Evolutionary conservation across 176 grass and related monocot genomes (phyloP).

Genomic region (Eragrostis nindensis): DNA sequence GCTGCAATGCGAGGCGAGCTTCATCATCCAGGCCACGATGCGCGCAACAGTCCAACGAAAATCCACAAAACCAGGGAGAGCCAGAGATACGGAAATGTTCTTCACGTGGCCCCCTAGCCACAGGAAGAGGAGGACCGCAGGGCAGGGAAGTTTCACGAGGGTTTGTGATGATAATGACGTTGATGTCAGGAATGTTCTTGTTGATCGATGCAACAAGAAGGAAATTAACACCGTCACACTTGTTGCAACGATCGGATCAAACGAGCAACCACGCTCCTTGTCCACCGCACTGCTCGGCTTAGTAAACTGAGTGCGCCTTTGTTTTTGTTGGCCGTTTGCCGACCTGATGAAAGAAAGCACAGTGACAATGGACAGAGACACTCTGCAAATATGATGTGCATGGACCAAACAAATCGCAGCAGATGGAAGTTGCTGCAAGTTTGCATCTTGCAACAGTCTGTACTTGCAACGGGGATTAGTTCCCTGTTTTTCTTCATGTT

Average conservation of each 20-base stretch:
- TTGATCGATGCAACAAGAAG: conserved; percentile 33
- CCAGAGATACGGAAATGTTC: neutral
- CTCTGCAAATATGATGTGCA: neutral
- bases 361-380: conserved; percentile 9
- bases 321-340: neutral
- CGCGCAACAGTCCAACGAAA: conserved; percentile 35
- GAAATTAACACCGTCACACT: neutral
- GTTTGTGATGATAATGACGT: conserved; percentile 30
- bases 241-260: neutral
- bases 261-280: neutral
- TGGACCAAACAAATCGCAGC: neutral
- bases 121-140: neutral
- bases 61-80: neutral
- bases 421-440: neutral
- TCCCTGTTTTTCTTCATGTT: neutral
- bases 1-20: neutral
- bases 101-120: neutral
- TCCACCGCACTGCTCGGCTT: neutral
- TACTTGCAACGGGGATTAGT: neutral
- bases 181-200: conserved; percentile 18
- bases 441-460: too few species aligned
- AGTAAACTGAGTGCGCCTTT: conserved; percentile 44
- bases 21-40: neutral
- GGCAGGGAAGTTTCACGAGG: neutral
- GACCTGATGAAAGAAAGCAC: neutral